Base-by-base conservation (phyloP, 495 filamentous ascomycete species). In the Neurospora sp. region DNA sequence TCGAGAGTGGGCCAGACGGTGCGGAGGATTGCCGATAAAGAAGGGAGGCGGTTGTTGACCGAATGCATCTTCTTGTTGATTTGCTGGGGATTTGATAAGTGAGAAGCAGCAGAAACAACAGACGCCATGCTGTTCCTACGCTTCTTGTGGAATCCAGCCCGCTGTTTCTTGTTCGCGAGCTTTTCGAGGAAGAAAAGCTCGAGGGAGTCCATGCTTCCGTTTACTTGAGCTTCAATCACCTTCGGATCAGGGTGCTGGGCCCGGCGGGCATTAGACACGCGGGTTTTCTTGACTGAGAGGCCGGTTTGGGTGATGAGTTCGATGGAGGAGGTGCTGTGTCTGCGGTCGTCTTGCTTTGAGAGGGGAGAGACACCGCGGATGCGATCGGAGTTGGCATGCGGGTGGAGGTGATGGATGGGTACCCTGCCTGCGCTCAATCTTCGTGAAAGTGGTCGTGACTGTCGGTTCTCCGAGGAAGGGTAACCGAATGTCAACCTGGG, bases 1-100 rank as follows among this genome's bases (percentile, higher is more conserved):
- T 83, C 82, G 10, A 98, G 79, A 1, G 79, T 87, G 2, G 93
- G 92, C 88, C 92, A 91, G 6, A 97, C 85, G 0, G 93, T 95
- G 35, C 80, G 77, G 69, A 97, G 83, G n/a, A 96, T 94, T 44
- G 82, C 77, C 8, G 74, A 78, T 0, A 94, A 76, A 1, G 90
- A 84, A 2, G 83, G 73, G 1, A 73, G 71, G 12, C 35, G 78
- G 37, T 69, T 73, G 71, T 31, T 66, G 62, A 48, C 18, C 27
- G 71, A 16, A 14, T 39, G 16, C 6, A 69, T 18, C 39, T 74
- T 71, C 20, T 73, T 71, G 69, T 72, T 75, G 77, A 38, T 31
- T 14, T 31, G 54, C 9, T 62, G 20, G 12, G 6, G 11, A 54
- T 54, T 54, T 5, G 46, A 54, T 12, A 10, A 23, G 20, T 23